Evolutionary conservation across 768 basidiomycete species (phyloP).

Genomic region (Daedaleopsis sinensis): DNA sequence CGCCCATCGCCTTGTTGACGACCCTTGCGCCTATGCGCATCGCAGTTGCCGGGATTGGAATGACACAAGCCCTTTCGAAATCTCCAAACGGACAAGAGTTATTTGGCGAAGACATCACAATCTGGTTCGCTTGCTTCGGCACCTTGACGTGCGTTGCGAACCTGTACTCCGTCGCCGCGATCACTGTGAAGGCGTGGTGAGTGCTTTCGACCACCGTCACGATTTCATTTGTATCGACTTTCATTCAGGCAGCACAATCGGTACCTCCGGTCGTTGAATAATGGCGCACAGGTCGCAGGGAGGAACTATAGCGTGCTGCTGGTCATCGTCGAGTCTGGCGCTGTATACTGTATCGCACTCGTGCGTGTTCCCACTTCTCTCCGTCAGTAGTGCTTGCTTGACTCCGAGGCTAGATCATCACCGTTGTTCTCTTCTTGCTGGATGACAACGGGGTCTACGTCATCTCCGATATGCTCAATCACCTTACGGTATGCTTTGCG

Average conservation of each 20-base stretch:
- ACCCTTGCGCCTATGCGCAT: no score
- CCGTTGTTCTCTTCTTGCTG: background rate
- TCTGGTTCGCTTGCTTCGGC: background rate
- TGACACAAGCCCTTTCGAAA: background rate
- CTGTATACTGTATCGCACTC: background rate
- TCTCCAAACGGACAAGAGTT: background rate
- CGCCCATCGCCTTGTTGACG: no score
- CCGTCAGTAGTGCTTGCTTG: no score
- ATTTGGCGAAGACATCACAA: background rate
- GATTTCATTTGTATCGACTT: no score
- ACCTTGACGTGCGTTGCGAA: background rate
- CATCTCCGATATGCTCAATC: background rate
- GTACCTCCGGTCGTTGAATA: no score
- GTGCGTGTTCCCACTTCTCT: background rate
- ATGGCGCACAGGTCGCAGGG: no score
- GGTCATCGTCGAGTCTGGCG: background rate
- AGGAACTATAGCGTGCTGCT: background rate
- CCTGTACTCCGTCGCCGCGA: background rate
- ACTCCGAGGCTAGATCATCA: background rate
- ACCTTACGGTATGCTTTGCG: background rate
- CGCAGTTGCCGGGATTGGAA: background rate
- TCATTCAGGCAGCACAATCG: no score
- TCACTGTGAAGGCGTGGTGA: background rate
- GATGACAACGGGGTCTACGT: slow-evolving; percentile 1
- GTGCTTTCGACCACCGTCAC: no score